Conservation (phyloP, 2,329 filamentous ascomycete species). For the Aspergillus phoenicis region DNA sequence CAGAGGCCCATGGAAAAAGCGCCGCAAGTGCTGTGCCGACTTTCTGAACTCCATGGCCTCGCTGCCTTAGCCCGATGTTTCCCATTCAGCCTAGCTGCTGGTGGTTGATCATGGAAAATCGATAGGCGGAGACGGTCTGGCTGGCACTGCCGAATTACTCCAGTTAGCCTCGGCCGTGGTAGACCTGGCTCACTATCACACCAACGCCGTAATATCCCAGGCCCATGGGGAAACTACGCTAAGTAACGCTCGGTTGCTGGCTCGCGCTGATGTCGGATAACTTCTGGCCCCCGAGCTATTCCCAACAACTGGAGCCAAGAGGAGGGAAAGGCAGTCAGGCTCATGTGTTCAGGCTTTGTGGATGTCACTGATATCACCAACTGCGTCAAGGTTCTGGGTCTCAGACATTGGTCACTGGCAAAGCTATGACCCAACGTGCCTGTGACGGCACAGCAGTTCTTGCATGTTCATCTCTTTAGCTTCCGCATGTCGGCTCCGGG, state of each 20-base stretch:
- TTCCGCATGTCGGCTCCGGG: slow-evolving; percentile 8
- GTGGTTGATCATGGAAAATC: slow-evolving; percentile 15
- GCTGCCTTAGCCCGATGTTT: slow-evolving; percentile 2
- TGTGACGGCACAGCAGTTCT: slow-evolving; percentile 28
- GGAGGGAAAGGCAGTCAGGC: neutral
- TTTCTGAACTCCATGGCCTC: neutral
- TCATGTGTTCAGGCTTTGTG: neutral
- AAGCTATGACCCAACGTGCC: slow-evolving; percentile 13
- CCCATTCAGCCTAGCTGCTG: slow-evolving; percentile 8
- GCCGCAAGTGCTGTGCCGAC: slow-evolving; percentile 15
- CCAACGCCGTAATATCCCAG: slow-evolving; percentile 8
- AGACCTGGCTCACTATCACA: slow-evolving; percentile 15
- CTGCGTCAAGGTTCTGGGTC: slow-evolving; percentile 26
- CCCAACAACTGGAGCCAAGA: neutral
- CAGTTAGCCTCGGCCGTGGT: slow-evolving; percentile 12
- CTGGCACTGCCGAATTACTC: slow-evolving; percentile 15
- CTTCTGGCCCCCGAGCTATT: neutral
- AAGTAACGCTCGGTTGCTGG: neutral
- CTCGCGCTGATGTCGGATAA: neutral
- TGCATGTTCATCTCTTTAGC: slow-evolving; percentile 24
- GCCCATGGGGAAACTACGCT: neutral
- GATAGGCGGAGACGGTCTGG: slow-evolving; percentile 24
- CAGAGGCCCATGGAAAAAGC: slow-evolving; percentile 10
- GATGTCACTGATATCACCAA: slow-evolving; percentile 28
- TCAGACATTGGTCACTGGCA: slow-evolving; percentile 21